phyloP scores from a whole-genome alignment of 2,329 filamentous ascomycete species.

The Emydomyces testavorans region DNA sequence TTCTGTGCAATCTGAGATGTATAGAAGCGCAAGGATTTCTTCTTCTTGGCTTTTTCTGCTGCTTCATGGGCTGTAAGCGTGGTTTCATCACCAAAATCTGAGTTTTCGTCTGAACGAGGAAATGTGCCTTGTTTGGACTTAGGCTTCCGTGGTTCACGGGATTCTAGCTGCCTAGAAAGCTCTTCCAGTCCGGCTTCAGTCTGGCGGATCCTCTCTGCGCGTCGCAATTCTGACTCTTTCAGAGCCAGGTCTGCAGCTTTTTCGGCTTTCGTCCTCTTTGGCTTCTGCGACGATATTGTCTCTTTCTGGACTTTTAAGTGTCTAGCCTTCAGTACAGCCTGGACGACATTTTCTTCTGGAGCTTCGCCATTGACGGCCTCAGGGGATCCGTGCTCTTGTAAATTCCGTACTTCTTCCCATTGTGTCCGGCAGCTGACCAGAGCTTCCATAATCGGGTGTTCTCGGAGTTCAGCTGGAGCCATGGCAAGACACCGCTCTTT shows the following conservation, averaged over 20 bases:
- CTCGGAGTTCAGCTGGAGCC: constrained; percentile 66
- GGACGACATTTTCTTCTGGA: constrained; percentile 14
- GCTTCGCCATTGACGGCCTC: constrained; percentile 10
- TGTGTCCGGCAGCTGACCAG: constrained; percentile 67
- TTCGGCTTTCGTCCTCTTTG: constrained; percentile 38
- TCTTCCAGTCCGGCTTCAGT: constrained; percentile 63
- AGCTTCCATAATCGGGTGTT: constrained; percentile 83
- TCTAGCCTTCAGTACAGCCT: constrained; percentile 18
- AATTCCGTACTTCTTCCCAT: constrained; percentile 62
- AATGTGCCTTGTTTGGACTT: constrained; percentile 23
- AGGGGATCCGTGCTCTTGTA: constrained; percentile 44
- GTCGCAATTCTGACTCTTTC: constrained; percentile 44
- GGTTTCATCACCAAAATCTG: constrained; percentile 89
- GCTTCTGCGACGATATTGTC: constrained; percentile 24
- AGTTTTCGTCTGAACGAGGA: constrained; percentile 47
- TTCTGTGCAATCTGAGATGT: constrained; percentile 96
- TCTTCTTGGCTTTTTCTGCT: constrained; percentile 76
- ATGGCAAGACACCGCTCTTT: constrained; percentile 48
- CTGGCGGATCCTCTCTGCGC: constrained; percentile 42
- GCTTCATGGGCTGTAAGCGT: constrained; percentile 64
- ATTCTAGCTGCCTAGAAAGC: constrained; percentile 48
- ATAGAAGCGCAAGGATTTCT: constrained; percentile 93
- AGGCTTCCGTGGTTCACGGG: constrained; percentile 40
- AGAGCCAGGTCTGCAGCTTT: constrained; percentile 42
- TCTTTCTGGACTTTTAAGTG: constrained; percentile 23